These are phyloP conservation scores for Phyllosticta citrichinensis DNA, from an alignment of 2,329 filamentous ascomycete genomes.

Conservation along the genomic window DNA sequence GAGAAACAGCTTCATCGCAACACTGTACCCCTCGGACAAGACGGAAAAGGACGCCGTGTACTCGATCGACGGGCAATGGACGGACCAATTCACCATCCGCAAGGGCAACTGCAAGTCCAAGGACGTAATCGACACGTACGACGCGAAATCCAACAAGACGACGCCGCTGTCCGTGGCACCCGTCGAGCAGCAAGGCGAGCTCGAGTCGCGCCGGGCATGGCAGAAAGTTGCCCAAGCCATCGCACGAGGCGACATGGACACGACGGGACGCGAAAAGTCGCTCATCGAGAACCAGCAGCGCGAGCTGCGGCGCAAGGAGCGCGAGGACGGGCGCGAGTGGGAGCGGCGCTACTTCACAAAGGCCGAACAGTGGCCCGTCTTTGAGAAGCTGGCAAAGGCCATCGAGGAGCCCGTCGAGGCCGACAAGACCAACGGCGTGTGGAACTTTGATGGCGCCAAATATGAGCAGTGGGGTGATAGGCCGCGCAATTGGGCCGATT, in stretches of 20 bases:
- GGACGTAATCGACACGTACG: conserved; percentile 34
- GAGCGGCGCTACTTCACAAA: conserved; percentile 69
- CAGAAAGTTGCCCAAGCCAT: conserved; percentile 74
- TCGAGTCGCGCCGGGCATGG: conserved; percentile 86
- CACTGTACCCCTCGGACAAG: conserved; percentile 57
- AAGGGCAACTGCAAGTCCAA: conserved; percentile 26
- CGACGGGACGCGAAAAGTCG: conserved; percentile 66
- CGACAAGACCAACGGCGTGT: conserved; percentile 60
- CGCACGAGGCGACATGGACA: conserved; percentile 71
- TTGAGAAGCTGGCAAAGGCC: conserved; percentile 37
- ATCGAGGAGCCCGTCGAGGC: conserved; percentile 44
- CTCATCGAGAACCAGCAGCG: conserved; percentile 87
- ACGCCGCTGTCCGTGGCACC: conserved; percentile 63
- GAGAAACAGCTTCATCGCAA: conserved; percentile 81
- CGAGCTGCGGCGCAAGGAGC: conserved; percentile 63
- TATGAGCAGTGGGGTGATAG: conserved; percentile 15
- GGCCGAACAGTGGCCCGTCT: conserved; percentile 30
- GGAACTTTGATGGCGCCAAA: conserved; percentile 54
- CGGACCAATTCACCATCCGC: conserved; percentile 68
- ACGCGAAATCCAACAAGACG: conserved; percentile 38
- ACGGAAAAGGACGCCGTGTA: conserved; percentile 63
- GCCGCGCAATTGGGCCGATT: not conserved
- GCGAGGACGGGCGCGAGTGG: conserved; percentile 67
- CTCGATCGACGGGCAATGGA: conserved; percentile 87
- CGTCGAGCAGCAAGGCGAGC: conserved; percentile 69